These are phyloP conservation scores for Ceratocystis diversiconidia DNA, from an alignment of 2,329 filamentous ascomycete species.

Conservation along the genomic window DNA sequence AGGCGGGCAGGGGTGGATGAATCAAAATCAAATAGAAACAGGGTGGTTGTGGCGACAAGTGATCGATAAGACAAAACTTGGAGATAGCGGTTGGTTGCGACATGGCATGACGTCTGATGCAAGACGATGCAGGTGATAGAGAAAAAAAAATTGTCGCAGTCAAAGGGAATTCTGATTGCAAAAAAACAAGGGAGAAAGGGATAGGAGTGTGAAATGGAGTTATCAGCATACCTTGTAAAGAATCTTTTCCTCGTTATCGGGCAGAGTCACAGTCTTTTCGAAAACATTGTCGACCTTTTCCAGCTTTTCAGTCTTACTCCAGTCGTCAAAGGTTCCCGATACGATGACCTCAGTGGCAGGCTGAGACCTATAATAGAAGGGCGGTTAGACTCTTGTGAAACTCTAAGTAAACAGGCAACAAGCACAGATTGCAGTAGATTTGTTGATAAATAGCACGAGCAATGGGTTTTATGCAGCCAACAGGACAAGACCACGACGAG, in stretches of 20 bases:
- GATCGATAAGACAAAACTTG: conserved; percentile 1
- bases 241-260: conserved; percentile 54
- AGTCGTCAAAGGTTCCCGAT: conserved; percentile 90
- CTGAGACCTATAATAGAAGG: conserved; percentile 51
- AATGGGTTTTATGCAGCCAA: not conserved
- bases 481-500: not conserved
- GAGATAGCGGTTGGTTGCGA: not conserved
- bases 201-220: not conserved
- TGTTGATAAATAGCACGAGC: not conserved
- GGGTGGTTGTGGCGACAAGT: conserved; percentile 6
- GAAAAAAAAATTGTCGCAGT: not conserved
- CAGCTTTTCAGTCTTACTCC: conserved; percentile 74
- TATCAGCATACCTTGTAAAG: conserved; percentile 71
- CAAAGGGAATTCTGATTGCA: not conserved
- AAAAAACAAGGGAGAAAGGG: conserved; percentile 14
- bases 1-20: not conserved
- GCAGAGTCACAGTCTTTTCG: conserved; percentile 65
- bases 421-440: not conserved
- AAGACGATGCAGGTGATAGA: not conserved
- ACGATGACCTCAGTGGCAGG: conserved; percentile 78
- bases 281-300: conserved; percentile 61
- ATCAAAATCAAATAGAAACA: not conserved
- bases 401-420: not conserved
- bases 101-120: conserved; percentile 1
- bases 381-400: not conserved